phyloP scores from a whole-genome alignment of 2,329 filamentous ascomycete species.

The Diaporthe vaccinii region DNA sequence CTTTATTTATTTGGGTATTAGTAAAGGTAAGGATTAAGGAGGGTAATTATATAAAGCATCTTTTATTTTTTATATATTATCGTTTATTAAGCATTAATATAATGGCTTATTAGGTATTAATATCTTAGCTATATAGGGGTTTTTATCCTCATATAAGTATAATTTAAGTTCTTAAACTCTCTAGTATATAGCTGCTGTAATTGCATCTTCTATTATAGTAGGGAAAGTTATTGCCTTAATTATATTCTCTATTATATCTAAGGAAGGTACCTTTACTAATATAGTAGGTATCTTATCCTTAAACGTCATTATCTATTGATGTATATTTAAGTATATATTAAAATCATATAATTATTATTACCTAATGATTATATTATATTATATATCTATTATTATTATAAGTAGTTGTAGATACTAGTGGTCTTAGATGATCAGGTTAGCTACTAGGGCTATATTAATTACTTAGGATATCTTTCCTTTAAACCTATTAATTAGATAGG shows the following conservation, averaged over 20 bases:
- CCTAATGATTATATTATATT: conserved; percentile 3
- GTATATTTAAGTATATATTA: conserved; percentile 4
- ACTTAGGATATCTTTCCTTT: neutral
- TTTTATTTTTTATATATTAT: too few species aligned
- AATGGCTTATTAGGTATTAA: too few species aligned
- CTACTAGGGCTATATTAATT: neutral
- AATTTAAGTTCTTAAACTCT: neutral
- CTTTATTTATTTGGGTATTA: too few species aligned
- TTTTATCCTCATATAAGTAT: too few species aligned
- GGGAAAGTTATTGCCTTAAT: too few species aligned
- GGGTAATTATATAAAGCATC: too few species aligned
- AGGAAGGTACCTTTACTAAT: too few species aligned
- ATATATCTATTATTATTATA: conserved; percentile 17
- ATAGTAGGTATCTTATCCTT: neutral
- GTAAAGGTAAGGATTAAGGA: too few species aligned
- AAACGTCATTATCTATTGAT: neutral
- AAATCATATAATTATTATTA: neutral
- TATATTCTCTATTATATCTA: too few species aligned
- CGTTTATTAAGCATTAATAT: too few species aligned
- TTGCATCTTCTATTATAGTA: too few species aligned
- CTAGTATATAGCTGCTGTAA: neutral
- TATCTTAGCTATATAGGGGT: too few species aligned
- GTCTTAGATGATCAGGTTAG: neutral
- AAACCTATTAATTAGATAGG: neutral
- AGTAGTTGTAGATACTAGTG: neutral